Conservation (phyloP, 106 monocot genomes). For the Xerophyta viscosa region DNA sequence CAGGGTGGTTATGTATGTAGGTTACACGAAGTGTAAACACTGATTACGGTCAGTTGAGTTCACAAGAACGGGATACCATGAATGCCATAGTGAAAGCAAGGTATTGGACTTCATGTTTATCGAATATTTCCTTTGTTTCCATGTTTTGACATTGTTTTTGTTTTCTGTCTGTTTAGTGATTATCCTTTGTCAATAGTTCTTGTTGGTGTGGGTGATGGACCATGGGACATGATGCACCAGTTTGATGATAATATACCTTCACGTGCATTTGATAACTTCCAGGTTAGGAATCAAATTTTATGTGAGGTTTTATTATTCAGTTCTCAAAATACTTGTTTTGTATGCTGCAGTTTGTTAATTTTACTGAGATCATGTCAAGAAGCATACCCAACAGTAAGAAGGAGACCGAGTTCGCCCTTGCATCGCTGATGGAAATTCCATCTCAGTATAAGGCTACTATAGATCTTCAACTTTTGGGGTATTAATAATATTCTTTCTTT, state of each 20-base stretch:
- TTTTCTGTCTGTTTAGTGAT: conserved; percentile 30
- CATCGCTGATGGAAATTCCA: conserved; percentile 82
- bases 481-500: not conserved
- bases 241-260: conserved; percentile 82
- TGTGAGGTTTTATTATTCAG: too few relatives aligned
- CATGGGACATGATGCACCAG: conserved; percentile 82
- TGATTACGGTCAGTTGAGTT: conserved; percentile 37
- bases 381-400: conserved; percentile 35
- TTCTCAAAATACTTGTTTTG: too few relatives aligned
- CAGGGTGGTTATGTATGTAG: too few relatives aligned
- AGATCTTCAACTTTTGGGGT: conserved; percentile 74
- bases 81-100: conserved; percentile 79
- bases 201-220: conserved; percentile 83
- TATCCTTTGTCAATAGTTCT: conserved; percentile 73
- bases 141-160: not conserved
- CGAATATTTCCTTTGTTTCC: not conserved
- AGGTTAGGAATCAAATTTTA: conserved; percentile 33
- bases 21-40: conserved; percentile 80
- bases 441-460: conserved; percentile 74
- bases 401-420: conserved; percentile 70
- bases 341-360: conserved; percentile 75
- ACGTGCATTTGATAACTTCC: conserved; percentile 73
- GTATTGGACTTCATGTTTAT: conserved; percentile 14
- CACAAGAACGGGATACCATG: conserved; percentile 61
- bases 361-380: conserved; percentile 61